phyloP scores from a whole-genome alignment of 108 stramenopile species.

The Skeletonema potamos region DNA sequence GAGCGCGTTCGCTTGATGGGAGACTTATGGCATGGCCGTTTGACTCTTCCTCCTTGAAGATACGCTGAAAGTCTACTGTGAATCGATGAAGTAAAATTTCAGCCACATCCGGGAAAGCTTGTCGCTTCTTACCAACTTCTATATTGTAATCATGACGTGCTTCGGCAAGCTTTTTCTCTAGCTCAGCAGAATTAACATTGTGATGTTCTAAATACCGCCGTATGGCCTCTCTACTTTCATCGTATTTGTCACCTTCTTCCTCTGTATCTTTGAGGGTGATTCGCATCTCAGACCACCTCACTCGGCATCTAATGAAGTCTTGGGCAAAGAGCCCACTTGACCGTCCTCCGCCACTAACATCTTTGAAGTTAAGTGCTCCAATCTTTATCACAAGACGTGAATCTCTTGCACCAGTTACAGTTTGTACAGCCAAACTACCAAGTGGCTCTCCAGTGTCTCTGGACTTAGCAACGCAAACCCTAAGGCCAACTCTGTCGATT shows the following conservation, averaged over 20 bases:
- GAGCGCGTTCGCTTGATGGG: constrained; percentile 61
- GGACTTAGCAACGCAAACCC: constrained; percentile 55
- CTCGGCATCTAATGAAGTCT: constrained; percentile 72
- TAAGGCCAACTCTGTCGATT: constrained; percentile 69
- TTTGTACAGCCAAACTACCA: constrained; percentile 81
- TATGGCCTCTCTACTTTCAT: constrained; percentile 40
- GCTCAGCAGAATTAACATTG: constrained; percentile 40
- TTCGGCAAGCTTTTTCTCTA: constrained; percentile 39
- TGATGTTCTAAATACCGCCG: constrained; percentile 41
- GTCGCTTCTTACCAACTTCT: constrained; percentile 3
- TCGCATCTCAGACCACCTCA: constrained; percentile 78
- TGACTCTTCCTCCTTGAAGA: constrained; percentile 65
- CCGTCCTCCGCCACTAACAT: background rate
- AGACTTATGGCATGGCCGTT: constrained; percentile 14
- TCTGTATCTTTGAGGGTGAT: constrained; percentile 70
- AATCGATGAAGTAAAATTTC: constrained; percentile 65
- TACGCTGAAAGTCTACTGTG: constrained; percentile 82
- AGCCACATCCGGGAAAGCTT: constrained; percentile 45
- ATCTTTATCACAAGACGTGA: constrained; percentile 81
- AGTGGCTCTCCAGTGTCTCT: constrained; percentile 48
- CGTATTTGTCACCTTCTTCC: constrained; percentile 29
- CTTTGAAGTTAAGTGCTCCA: constrained; percentile 59
- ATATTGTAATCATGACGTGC: constrained; percentile 42
- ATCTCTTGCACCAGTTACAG: constrained; percentile 70
- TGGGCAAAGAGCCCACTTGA: constrained; percentile 48